Evolutionary conservation across 2,329 filamentous ascomycete species (phyloP).

Genomic region (Neoscytalidium dimidiatum): DNA sequence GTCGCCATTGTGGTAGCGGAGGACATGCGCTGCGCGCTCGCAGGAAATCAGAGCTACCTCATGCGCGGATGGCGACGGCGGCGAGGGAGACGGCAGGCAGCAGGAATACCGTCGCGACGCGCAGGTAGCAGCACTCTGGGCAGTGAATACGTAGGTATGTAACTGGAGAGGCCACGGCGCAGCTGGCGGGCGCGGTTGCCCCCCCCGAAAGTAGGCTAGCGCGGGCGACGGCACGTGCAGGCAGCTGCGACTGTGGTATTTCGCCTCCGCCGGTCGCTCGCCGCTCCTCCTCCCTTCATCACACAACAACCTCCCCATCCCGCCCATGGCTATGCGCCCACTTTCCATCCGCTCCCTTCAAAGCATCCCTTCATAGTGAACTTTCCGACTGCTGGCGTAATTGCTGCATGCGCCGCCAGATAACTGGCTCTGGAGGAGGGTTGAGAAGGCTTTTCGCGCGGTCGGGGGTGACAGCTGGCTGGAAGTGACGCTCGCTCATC

Average conservation of each 20-base stretch:
- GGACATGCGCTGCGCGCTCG: slow-evolving; percentile 30
- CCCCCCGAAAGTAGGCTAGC: slow-evolving; percentile 7
- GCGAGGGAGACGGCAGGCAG: background rate
- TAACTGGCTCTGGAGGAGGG: slow-evolving; percentile 21
- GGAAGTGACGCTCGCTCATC: slow-evolving; percentile 18
- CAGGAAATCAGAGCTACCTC: slow-evolving; percentile 21
- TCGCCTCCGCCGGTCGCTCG: slow-evolving; percentile 23
- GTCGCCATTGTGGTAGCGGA: slow-evolving; percentile 50
- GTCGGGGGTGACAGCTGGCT: slow-evolving; percentile 14
- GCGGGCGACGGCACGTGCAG: slow-evolving; percentile 8
- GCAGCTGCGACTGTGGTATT: slow-evolving; percentile 1
- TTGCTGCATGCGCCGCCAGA: slow-evolving; percentile 20
- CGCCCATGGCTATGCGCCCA: slow-evolving; percentile 20
- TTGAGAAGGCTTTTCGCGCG: slow-evolving; percentile 19
- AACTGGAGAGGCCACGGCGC: slow-evolving; percentile 18
- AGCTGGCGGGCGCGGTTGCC: background rate
- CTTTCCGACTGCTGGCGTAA: slow-evolving; percentile 17
- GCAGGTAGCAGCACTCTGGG: background rate
- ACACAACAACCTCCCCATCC: slow-evolving; percentile 23
- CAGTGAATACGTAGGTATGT: background rate
- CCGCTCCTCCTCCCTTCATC: slow-evolving; percentile 21
- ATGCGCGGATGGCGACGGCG: slow-evolving; percentile 15
- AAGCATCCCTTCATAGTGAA: slow-evolving; percentile 21
- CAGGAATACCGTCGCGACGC: slow-evolving; percentile 2
- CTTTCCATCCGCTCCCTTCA: slow-evolving; percentile 32